Conservation (phyloP, 495 filamentous ascomycete species). For the Penicillium daleae region DNA sequence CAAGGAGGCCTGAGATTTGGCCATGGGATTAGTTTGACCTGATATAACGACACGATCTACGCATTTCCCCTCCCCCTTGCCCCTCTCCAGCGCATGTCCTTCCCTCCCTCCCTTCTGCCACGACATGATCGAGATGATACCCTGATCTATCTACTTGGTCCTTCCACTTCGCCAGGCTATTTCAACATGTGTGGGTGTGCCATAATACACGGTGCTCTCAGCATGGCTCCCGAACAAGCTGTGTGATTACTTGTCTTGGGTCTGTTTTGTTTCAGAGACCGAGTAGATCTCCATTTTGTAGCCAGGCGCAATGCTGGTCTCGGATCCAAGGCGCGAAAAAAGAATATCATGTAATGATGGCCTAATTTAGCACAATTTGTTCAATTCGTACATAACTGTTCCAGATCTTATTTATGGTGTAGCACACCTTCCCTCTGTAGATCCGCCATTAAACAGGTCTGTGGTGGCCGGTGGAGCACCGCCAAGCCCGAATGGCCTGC, state of each 20-base stretch:
- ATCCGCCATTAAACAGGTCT: not conserved
- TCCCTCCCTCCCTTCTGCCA: constrained; percentile 23
- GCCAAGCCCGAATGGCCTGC: constrained; percentile 32
- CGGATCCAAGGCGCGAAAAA: constrained; percentile 19
- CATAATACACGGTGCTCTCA: constrained; percentile 19
- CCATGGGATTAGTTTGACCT: constrained; percentile 19
- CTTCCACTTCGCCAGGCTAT: constrained; percentile 21
- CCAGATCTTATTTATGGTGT: not conserved
- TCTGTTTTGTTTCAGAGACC: not conserved
- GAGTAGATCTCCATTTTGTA: constrained; percentile 20
- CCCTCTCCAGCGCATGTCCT: constrained; percentile 31
- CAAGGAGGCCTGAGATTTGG: constrained; percentile 31
- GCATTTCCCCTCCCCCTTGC: constrained; percentile 28
- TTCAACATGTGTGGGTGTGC: constrained; percentile 19
- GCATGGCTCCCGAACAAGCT: constrained; percentile 17
- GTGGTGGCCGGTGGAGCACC: constrained; percentile 8
- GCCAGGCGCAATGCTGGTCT: constrained; percentile 1
- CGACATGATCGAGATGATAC: constrained; percentile 38
- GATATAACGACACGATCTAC: constrained; percentile 38
- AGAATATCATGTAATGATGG: constrained; percentile 29
- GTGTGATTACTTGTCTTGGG: constrained; percentile 12
- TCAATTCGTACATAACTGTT: not conserved
- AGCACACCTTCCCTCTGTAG: no score
- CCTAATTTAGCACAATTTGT: constrained; percentile 14
- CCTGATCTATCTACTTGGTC: constrained; percentile 33